Base-by-base conservation (phyloP, 768 basidiomycete genomes). In the Tylopilus rubrobrunneus region DNA sequence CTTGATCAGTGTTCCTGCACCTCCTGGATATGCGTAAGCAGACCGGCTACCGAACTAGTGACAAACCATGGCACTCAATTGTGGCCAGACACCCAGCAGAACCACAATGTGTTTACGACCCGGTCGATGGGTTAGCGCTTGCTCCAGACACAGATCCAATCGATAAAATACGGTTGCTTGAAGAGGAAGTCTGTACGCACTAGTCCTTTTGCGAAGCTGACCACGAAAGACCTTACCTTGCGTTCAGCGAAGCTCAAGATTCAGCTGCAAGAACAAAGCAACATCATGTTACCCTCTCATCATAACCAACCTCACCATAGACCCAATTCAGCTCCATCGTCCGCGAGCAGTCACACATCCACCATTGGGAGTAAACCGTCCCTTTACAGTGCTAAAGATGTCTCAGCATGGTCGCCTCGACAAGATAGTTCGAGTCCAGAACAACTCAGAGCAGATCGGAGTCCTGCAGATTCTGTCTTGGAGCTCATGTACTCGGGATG, bases 31-130 rank as follows among this genome's bases (percentile, higher is more conserved):
- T 73, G 84, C 85, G 89, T 91, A 64, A 69, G 87, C 49, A 5
- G 6, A 23, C 41, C 49, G 28, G 14, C 48, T 27, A 42, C 44
- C 19, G 12, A n/a, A 5, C 11, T 12, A 39, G n/a, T 51, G 19
- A 23, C 51, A 19, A 28, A 27, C 21, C 48, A 23, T 25, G 28
- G 10, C 45, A 15, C 52, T 62, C 45, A 58, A 46, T 45, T 44
- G 59, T 46, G 58, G 39, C 31, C 61, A 91, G 89, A 23, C 90
- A 93, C 70, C 91, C 91, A n/a, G 74, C 81, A 10, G 89, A 91
- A 67, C 90, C 90, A 8, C 85, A 87, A 62, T 93, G 90, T 62
- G 82, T 82, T 10, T 93, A 93, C 67, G 90, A 93, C 70, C 90
- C 89, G 3, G 84, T 92, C 15, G 90, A 92, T 67, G 91, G 90